These are phyloP conservation scores for Chlorociboria aeruginascens DNA, from an alignment of 495 filamentous ascomycete genomes.

Conservation along the genomic window DNA sequence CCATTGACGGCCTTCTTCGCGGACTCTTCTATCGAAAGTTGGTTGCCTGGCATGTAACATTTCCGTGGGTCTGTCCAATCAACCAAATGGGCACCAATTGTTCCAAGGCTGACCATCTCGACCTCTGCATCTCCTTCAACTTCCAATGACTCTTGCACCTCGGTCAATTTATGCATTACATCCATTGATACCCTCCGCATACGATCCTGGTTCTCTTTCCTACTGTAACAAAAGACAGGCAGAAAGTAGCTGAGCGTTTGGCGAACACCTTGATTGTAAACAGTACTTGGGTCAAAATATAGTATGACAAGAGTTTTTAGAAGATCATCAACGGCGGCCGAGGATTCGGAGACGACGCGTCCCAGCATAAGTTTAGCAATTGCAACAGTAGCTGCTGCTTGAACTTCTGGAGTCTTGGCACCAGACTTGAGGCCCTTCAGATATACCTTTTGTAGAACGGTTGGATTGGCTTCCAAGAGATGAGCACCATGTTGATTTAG, in stretches of 20 bases:
- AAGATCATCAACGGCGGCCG: constrained; percentile 47
- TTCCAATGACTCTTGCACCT: constrained; percentile 57
- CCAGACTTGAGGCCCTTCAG: constrained; percentile 61
- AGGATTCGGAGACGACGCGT: constrained; percentile 44
- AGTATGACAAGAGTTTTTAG: constrained; percentile 70
- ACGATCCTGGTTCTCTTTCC: constrained; percentile 62
- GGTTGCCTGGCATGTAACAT: constrained; percentile 56
- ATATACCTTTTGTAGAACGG: constrained; percentile 60
- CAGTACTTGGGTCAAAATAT: constrained; percentile 84
- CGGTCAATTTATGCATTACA: constrained; percentile 51
- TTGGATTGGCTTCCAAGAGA: constrained; percentile 43
- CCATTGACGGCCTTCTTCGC: constrained; percentile 49
- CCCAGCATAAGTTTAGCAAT: constrained; percentile 80
- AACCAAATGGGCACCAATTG: constrained; percentile 67
- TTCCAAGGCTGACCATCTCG: constrained; percentile 63
- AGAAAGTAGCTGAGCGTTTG: constrained; percentile 92
- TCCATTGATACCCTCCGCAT: constrained; percentile 62
- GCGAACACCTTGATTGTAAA: constrained; percentile 71
- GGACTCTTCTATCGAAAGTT: constrained; percentile 41
- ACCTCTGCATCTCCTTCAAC: constrained; percentile 67
- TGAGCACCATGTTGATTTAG: constrained; percentile 74
- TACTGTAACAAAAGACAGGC: constrained; percentile 84
- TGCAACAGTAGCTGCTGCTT: constrained; percentile 70
- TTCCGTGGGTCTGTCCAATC: constrained; percentile 96
- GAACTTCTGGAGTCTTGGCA: constrained; percentile 56